Evolutionary conservation across 371 early-diverging fungal genomes (phyloP).

Genomic region (Syncephalastrum racemosum): DNA sequence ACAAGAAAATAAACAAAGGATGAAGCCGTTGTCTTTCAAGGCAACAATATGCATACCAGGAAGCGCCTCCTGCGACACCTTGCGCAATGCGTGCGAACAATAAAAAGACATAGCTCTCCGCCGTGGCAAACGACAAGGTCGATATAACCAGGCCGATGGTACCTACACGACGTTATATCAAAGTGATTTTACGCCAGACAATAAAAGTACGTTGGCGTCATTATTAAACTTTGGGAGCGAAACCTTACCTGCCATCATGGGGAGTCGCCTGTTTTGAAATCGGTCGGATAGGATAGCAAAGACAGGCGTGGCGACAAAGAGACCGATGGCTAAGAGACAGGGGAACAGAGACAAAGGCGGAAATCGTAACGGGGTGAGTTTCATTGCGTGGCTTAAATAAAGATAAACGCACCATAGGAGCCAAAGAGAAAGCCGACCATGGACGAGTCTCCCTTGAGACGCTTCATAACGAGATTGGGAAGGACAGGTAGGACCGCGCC

Average conservation of each 20-base stretch:
- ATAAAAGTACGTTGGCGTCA: neutral
- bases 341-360: neutral
- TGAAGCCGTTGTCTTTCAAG: neutral
- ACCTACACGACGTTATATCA: neutral
- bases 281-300: constrained; percentile 80
- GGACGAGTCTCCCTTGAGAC: constrained; percentile 59
- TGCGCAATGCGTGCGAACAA: constrained; percentile 75
- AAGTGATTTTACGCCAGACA: constrained; percentile 1
- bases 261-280: constrained; percentile 67
- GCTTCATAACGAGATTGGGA: constrained; percentile 71
- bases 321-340: constrained; percentile 59
- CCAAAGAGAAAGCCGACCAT: constrained; percentile 82
- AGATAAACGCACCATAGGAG: constrained; percentile 58
- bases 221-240: neutral
- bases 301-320: constrained; percentile 74
- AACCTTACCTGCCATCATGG: constrained; percentile 76
- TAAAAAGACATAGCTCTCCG: constrained; percentile 66
- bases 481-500: constrained; percentile 84
- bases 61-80: constrained; percentile 78
- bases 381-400: neutral
- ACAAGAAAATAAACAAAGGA: neutral
- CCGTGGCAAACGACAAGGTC: constrained; percentile 69
- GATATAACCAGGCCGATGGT: constrained; percentile 59
- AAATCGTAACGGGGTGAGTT: neutral
- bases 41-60: constrained; percentile 55